Evolutionary conservation across 2,329 filamentous ascomycete species (phyloP), one percentile per base, ranked within the genome.

Genomic region (Pleochaeta shiraiana): DNA sequence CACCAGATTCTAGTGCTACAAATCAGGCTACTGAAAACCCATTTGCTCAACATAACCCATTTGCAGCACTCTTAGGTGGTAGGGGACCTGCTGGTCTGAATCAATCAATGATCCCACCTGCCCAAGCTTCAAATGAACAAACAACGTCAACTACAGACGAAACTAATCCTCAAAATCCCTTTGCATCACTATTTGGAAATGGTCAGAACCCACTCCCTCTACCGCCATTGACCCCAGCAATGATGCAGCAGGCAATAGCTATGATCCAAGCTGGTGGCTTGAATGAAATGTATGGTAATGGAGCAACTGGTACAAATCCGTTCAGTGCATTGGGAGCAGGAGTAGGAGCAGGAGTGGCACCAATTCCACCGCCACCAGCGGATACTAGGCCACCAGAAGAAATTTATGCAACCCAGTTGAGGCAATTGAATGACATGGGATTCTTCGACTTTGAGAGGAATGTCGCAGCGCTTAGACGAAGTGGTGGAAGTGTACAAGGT

Each of bases 371-470:
- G 14, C 76, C 81, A 21, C 87, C 90, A 4, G 75, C 81, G 2
- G 93, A 98, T 75, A 95, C 81, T 71, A 82, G 92, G 67, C 91
- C 93, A 4, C 92, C 93, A 0, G 93, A 98, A 78, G 93, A 97
- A 75, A 80, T 89, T 66, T 98, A 95, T 70, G 90, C 88, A 2
- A 85, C 88, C 34, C 92, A 98, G 75, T 78, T 98, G 62, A 81
- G 90, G 66, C 90, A 97, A 76, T 77, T 98, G 67, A 98, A 98
- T 74, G 93, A 97, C 69, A 98, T 98, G 93, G 93, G 93, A 2
- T 98, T 98, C 76, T 95, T 84, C 73, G 91, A 98, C 72, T 98
- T 97, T 72, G 92, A 98, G 63, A 79, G 88, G 69, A 98, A 98
- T 70, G 83, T 98, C 34, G 84, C 87, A 65, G 93, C 93, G 4